These are phyloP conservation scores for Didymella keratinophila DNA, from an alignment of 2,329 filamentous ascomycete species.

Conservation along the genomic window DNA sequence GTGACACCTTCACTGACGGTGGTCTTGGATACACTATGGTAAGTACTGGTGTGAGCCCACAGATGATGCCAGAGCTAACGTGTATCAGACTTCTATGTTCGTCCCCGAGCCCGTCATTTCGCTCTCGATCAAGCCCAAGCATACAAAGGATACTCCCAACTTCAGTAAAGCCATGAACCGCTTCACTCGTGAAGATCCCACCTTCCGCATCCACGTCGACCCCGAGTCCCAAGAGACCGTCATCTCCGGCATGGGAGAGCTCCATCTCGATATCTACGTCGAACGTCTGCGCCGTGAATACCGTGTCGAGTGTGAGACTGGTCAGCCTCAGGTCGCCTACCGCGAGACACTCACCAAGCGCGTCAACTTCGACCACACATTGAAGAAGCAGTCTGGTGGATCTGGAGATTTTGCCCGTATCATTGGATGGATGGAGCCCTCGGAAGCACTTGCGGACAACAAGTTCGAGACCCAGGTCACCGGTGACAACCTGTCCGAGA, in stretches of 20 bases:
- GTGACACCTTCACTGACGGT: constrained; percentile 97
- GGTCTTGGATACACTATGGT: constrained; percentile 88
- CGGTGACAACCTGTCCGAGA: constrained; percentile 92
- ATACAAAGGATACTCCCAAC: constrained; percentile 87
- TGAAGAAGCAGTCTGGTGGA: constrained; percentile 95
- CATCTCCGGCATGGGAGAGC: constrained; percentile 97
- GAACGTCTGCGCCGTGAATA: constrained; percentile 97
- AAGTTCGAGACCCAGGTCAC: constrained; percentile 86
- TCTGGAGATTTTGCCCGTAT: constrained; percentile 96
- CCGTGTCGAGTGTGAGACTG: constrained; percentile 93
- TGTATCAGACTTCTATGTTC: constrained; percentile 80
- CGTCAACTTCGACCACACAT: constrained; percentile 87
- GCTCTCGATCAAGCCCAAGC: constrained; percentile 95
- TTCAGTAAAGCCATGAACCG: constrained; percentile 99
- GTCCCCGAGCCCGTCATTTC: constrained; percentile 98
- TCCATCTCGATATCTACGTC: constrained; percentile 96
- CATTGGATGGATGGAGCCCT: constrained; percentile 89
- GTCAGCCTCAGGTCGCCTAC: constrained; percentile 95
- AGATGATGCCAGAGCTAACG: constrained; percentile 21
- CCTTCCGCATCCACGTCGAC: constrained; percentile 94
- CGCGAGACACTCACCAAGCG: constrained; percentile 86
- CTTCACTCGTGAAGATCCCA: constrained; percentile 98
- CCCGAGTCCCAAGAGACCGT: constrained; percentile 94
- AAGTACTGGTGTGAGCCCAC: constrained; percentile 23
- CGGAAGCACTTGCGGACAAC: constrained; percentile 75